phyloP scores from a whole-genome alignment of 768 basidiomycete species.

The Pilatotrama ljubarskyi region DNA sequence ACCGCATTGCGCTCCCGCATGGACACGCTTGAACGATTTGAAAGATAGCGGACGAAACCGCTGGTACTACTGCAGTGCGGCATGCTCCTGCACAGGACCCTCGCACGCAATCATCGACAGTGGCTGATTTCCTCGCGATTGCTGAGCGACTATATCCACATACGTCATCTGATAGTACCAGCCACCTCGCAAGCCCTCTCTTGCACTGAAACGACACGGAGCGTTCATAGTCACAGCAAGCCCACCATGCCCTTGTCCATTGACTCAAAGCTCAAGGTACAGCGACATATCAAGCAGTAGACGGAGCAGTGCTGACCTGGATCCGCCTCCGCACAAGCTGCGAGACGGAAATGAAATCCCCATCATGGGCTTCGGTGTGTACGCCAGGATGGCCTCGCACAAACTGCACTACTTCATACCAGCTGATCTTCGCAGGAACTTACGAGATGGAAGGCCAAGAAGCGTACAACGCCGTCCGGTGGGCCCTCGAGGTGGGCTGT shows the following conservation, averaged over 20 bases:
- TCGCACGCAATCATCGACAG: not conserved
- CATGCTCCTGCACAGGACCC: not conserved
- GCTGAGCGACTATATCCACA: not conserved
- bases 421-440: slow-evolving; percentile 39
- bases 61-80: not conserved
- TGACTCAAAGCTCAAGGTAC: slow-evolving; percentile 30
- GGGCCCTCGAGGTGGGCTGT: slow-evolving; percentile 57
- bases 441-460: slow-evolving; percentile 64
- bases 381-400: not conserved
- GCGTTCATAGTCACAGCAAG: not conserved
- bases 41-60: too few species aligned
- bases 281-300: not conserved
- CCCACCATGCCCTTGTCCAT: slow-evolving; percentile 18
- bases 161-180: slow-evolving; percentile 1
- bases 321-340: slow-evolving; percentile 35
- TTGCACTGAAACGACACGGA: not conserved
- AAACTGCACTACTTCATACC: not conserved
- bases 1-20: too few species aligned
- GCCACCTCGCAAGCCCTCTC: not conserved
- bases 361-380: slow-evolving; percentile 56
- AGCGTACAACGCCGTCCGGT: slow-evolving; percentile 56
- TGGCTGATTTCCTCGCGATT: slow-evolving; percentile 2
- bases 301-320: not conserved
- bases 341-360: slow-evolving; percentile 58
- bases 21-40: too few species aligned